Evolutionary conservation across 352 stramenopile species (phyloP).

Genomic region (Albugo candida): DNA sequence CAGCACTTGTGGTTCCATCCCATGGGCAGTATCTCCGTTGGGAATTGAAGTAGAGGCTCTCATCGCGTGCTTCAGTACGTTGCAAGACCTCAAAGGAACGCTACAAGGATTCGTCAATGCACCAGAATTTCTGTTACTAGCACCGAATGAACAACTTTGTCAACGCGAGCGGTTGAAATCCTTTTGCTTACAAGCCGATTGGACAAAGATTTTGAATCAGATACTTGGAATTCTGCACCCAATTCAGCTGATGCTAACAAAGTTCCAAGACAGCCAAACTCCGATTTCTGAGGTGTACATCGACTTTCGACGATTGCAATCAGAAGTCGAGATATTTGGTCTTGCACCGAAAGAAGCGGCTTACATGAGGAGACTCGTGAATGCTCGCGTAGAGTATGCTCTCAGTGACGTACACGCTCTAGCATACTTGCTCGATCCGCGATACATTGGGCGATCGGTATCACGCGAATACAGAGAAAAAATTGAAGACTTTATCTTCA

Average conservation of each 20-base stretch:
- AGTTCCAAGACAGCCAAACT: conserved; percentile 64
- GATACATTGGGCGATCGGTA: conserved; percentile 72
- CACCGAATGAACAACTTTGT: conserved; percentile 24
- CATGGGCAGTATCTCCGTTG: conserved; percentile 11
- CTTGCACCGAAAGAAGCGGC: conserved; percentile 43
- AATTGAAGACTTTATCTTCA: conserved; percentile 71
- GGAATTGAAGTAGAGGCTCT: conserved; percentile 46
- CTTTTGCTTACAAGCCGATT: conserved; percentile 50
- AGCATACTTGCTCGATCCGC: conserved; percentile 50
- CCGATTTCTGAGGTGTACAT: conserved; percentile 72
- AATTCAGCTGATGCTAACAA: conserved; percentile 65
- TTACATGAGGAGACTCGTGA: conserved; percentile 73
- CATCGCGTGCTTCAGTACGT: conserved; percentile 37
- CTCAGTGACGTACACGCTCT: conserved; percentile 53
- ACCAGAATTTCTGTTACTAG: conserved; percentile 25
- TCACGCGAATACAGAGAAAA: conserved; percentile 61
- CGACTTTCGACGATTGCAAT: conserved; percentile 54
- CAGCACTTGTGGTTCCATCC: no score
- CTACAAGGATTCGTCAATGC: conserved; percentile 50
- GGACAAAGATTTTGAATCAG: conserved; percentile 65
- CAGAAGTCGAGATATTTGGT: conserved; percentile 61
- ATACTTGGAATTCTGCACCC: conserved; percentile 55
- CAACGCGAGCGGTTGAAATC: conserved; percentile 47
- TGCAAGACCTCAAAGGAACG: conserved; percentile 43
- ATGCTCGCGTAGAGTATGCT: conserved; percentile 50